Evolutionary conservation across 371 early-diverging fungal species (phyloP).

Genomic region (Conidiobolus incongruus): DNA sequence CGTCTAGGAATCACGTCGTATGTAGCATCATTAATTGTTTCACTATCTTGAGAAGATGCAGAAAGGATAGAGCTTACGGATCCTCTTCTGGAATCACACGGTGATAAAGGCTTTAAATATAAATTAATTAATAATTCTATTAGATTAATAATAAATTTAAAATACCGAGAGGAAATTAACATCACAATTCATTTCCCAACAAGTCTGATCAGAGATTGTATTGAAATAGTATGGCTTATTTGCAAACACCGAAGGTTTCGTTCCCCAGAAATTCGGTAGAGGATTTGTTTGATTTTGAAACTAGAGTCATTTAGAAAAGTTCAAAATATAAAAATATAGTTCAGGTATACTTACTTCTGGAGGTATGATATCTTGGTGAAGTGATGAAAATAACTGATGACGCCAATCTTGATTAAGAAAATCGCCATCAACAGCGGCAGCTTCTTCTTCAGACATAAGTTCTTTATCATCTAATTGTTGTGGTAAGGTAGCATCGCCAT

Average conservation of each 20-base stretch:
- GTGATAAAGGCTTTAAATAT: constrained; percentile 2
- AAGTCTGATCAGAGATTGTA: constrained; percentile 39
- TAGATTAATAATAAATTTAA: neutral
- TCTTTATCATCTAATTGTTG: no score
- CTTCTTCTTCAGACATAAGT: constrained; percentile 4
- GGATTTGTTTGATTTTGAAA: neutral
- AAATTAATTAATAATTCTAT: no score
- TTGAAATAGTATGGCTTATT: constrained; percentile 51
- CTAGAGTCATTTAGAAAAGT: no score
- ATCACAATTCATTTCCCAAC: constrained; percentile 37
- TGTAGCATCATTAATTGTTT: constrained; percentile 4
- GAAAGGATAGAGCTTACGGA: constrained; percentile 3
- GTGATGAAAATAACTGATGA: neutral
- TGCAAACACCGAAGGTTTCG: constrained; percentile 21
- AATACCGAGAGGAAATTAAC: neutral
- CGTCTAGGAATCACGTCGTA: constrained; percentile 4
- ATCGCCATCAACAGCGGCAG: neutral
- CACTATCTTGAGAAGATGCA: constrained; percentile 4
- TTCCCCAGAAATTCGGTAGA: constrained; percentile 33
- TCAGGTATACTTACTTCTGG: constrained; percentile 4
- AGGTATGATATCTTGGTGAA: constrained; percentile 2
- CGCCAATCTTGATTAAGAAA: constrained; percentile 2
- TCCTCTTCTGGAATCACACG: neutral
- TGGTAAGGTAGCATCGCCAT: constrained; percentile 5
- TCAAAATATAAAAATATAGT: no score